phyloP scores from a whole-genome alignment of 2,329 filamentous ascomycete genomes.

The Sporothrix protearum region DNA sequence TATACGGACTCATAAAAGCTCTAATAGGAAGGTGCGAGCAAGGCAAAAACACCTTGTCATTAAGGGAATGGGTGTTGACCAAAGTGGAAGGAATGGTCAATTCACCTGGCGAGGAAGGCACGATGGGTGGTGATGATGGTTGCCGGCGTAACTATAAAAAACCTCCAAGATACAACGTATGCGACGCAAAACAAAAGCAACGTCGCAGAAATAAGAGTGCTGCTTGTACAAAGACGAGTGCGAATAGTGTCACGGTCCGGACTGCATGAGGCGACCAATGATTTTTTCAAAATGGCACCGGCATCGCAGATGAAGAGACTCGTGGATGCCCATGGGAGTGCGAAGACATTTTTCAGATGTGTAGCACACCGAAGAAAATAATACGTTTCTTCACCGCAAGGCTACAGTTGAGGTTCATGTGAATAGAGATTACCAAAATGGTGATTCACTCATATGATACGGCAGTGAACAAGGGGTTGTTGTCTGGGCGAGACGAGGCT shows the following conservation, averaged over 20 bases:
- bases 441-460: conserved; percentile 1
- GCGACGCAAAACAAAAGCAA: neutral
- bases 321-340: neutral
- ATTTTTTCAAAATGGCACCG: neutral
- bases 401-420: neutral
- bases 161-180: neutral
- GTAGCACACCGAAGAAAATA: neutral
- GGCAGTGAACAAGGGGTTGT: neutral
- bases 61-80: neutral
- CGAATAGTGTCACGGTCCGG: too few relatives aligned
- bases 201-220: neutral
- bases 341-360: neutral
- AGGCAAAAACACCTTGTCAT: neutral
- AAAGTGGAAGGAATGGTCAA: neutral
- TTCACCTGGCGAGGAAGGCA: neutral
- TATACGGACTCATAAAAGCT: neutral
- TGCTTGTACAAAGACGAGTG: neutral
- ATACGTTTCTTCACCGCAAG: neutral
- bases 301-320: neutral
- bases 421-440: neutral
- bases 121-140: neutral
- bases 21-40: neutral
- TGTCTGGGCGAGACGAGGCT: neutral
- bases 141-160: neutral
- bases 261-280: neutral